Evolutionary conservation across 140 eudicot genomes (phyloP), one percentile per base, ranked within the genome.

Genomic region (Flaveria floridana): DNA sequence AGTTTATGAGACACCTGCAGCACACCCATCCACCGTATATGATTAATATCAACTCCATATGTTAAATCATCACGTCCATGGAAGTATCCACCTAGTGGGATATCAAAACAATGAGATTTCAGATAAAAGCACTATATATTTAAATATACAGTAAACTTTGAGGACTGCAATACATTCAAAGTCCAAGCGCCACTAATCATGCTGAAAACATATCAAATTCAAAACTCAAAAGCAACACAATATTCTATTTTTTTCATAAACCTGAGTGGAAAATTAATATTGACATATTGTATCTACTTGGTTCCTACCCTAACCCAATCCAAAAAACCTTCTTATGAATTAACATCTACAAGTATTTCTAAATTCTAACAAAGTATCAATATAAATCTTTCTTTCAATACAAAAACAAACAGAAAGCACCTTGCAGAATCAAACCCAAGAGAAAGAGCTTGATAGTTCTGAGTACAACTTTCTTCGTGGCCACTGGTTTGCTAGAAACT

Each of bases 21-120:
- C 87, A 93, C 96, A 56, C 98, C 98, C 91, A 93, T 82, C 85
- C 89, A 81, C 25, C 98, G 85, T 75, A 93, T 87, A 78, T 80
- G 85, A 76, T 63, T 72, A 39, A 90, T 62, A 85, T 93, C 96
- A 37, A 90, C 88, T 73, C 98, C 98, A 70, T 83, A 93, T 47
- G 95, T 85, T 76, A 86, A 80, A 74, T 88, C 73, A 48, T 80
- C 82, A 0, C 87, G 93, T 15, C 97, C 98, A 77, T 93, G 96
- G 68, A 93, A 85, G 74, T 83, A 93, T 61, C 98, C 97, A 69
- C 98, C 98, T 93, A 75, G 48, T 39, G 71, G 28, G 51, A 65
- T 51, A 80, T 19, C 53, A 7, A 76, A 73, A 23, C 50, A 72
- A 72, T 72, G 72, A 63, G 13, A 16, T 52, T 42, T n/a, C 28